A percentile compares a stretch with the other conserved stretches of the same genome.
These are phyloP conservation scores for Onygenales sp. DNA, from an alignment of 2,329 filamentous ascomycete species.

Conservation along the genomic window DNA sequence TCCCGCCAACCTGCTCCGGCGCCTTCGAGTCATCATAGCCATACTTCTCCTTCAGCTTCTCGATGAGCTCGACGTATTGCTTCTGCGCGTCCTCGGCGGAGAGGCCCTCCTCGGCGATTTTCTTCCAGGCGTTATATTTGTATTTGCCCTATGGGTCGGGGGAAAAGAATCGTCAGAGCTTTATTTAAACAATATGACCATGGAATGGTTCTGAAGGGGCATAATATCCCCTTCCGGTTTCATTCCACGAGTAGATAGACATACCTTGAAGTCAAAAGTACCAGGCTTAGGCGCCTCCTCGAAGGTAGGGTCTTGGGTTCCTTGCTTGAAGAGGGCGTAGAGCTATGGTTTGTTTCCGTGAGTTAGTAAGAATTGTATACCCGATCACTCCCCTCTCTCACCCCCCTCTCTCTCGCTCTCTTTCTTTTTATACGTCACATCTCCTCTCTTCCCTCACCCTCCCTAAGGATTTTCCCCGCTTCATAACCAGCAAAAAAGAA, in stretches of 20 bases:
- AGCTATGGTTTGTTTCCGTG: constrained; percentile 16
- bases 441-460: neutral
- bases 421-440: too few species aligned
- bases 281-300: constrained; percentile 22
- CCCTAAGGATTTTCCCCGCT: constrained; percentile 7
- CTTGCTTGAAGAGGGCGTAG: constrained; percentile 33
- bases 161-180: neutral
- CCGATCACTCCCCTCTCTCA: constrained; percentile 12
- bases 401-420: constrained; percentile 13
- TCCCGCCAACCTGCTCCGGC: constrained; percentile 12
- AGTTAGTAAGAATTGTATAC: constrained; percentile 3
- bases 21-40: constrained; percentile 30
- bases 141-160: constrained; percentile 56
- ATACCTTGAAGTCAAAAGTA: constrained; percentile 33
- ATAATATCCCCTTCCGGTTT: constrained; percentile 7
- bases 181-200: neutral
- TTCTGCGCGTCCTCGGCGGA: constrained; percentile 61
- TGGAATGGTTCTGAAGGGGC: constrained; percentile 14
- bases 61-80: constrained; percentile 64
- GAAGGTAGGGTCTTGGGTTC: constrained; percentile 20
- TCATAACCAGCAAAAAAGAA: constrained; percentile 11
- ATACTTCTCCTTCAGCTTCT: constrained; percentile 60
- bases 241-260: constrained; percentile 1
- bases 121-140: constrained; percentile 71
- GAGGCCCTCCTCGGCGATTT: constrained; percentile 54